Evolutionary conservation across 139 green algal species (phyloP), one percentile per base, ranked within the genome.

Genomic region (Coccomyxa sp.): DNA sequence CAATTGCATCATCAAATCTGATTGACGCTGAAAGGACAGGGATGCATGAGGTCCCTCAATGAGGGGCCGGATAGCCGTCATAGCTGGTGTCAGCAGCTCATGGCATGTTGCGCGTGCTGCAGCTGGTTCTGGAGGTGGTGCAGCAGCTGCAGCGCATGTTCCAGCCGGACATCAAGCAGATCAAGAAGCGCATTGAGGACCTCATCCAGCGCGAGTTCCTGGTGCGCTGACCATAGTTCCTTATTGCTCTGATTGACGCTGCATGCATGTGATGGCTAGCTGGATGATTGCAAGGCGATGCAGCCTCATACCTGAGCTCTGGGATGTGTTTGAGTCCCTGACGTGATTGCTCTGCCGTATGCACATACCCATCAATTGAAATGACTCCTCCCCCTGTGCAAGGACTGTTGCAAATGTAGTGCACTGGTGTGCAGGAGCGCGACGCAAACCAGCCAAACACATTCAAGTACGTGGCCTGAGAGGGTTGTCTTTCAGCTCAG

Each of bases 171-270:
- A 90, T 99, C 73, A 96, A 96, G 85, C 85, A 96, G 7, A 98
- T 99, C 88, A 99, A 99, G 92, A 95, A 97, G 84, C 81, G 90
- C 22, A 98, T 99, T 64, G 96, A 99, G 88, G 90, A 96, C 78
- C 88, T 99, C 33, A 99, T 99, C 73, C 70, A 86, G 70, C 85
- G 94, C 14, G 97, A 99, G 73, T 99, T 98, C 92, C 80, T 99
- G 70, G 97, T 95, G 87, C 89, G 94, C 35, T n/a, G n/a, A n/a
- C n/a, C n/a, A n/a, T n/a, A n/a, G n/a, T n/a, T n/a, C n/a, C n/a
- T n/a, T n/a, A n/a, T n/a, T n/a, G n/a, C n/a, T 92, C 96, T 82
- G 34, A 54, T 0, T 44, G 33, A 36, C 7, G 35, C 36, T 5
- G n/a, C n/a, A n/a, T n/a, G n/a, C n/a, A n/a, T n/a, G n/a, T 39